phyloP scores from a whole-genome alignment of 2,329 filamentous ascomycete species.

The Amylocarpus encephaloides region DNA sequence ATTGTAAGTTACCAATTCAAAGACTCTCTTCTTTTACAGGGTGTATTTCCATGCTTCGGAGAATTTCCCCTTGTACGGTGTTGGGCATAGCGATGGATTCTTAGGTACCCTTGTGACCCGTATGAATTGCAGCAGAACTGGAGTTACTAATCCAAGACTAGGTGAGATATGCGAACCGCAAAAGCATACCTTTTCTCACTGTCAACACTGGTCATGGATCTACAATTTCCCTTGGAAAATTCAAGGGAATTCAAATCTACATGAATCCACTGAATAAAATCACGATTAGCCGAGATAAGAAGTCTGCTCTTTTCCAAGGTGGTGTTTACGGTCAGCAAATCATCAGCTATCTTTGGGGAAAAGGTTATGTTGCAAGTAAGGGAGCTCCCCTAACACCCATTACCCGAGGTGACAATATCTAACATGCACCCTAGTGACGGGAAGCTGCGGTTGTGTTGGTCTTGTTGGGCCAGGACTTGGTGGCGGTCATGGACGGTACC shows the following conservation, averaged over 20 bases:
- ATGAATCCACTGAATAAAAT: constrained; percentile 21
- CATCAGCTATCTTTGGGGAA: not conserved
- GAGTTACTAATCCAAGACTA: not conserved
- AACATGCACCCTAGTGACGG: constrained; percentile 2
- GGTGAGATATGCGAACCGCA: constrained; percentile 7
- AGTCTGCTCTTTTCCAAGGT: constrained; percentile 26
- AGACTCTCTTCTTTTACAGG: no score
- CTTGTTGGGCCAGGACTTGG: constrained; percentile 30
- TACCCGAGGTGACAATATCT: no score
- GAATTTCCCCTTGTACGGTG: no score
- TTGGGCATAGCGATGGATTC: no score
- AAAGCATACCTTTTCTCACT: constrained; percentile 32
- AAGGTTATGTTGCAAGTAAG: constrained; percentile 1
- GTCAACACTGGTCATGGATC: constrained; percentile 48
- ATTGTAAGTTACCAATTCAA: not conserved
- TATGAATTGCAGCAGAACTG: constrained; percentile 29
- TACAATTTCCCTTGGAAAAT: constrained; percentile 1
- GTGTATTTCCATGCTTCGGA: no score
- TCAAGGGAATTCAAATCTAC: constrained; percentile 9
- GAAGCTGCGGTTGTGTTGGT: constrained; percentile 34
- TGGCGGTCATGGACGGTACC: constrained; percentile 37
- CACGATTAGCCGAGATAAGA: constrained; percentile 22
- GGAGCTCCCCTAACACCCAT: no score
- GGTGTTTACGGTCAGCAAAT: constrained; percentile 13
- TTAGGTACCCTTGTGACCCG: no score